Evolutionary conservation across 2,329 filamentous ascomycete species (phyloP), one percentile per base, ranked within the genome.

Genomic region (Aspergillus ochraceus): DNA sequence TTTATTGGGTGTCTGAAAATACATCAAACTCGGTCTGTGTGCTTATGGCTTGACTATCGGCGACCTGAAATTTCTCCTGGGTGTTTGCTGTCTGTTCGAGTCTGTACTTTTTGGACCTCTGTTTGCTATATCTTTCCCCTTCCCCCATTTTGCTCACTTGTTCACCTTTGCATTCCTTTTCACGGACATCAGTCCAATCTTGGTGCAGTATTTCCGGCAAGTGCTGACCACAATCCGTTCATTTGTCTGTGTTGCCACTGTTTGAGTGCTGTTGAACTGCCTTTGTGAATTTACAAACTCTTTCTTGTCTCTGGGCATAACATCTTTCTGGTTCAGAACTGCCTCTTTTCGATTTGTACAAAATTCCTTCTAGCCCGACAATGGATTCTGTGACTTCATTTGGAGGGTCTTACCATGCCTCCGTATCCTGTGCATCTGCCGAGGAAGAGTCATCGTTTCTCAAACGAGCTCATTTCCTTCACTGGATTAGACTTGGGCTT

Each of bases 361-460:
- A 14, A 36, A 36, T 4, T 3, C 4, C 32, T 20, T 17, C 11
- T 26, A 10, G 20, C 20, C 51, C 29, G 19, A 47, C 10, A 11
- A 76, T 75, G 73, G 68, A 65, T 32, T 67, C 70, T 20, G 51
- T 57, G 46, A 57, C 67, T 65, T 19, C 52, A 19, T 52, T 12
- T 12, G 42, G 46, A 10, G 71, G 70, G 32, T 73, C 73, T 14
- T 65, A 66, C 50, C 66, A 70, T 54, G 66, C 71, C 20, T 70
- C 68, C 51, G 66, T 70, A 26, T 70, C 68, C 49, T 69, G 66
- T 54, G 73, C 75, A 9, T 73, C 74, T n/a, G 69, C 76, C 52
- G 67, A 71, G 53, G 69, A 74, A 29, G 76, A 78, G 62, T 73
- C 71, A 4, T 64, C 53, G 11, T 79, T 77, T 50, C 70, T 78